A percentile compares a stretch with the other conserved stretches of the same genome.
phyloP scores from a whole-genome alignment of 805 yeast species.

The Candida sakaeoensis region DNA sequence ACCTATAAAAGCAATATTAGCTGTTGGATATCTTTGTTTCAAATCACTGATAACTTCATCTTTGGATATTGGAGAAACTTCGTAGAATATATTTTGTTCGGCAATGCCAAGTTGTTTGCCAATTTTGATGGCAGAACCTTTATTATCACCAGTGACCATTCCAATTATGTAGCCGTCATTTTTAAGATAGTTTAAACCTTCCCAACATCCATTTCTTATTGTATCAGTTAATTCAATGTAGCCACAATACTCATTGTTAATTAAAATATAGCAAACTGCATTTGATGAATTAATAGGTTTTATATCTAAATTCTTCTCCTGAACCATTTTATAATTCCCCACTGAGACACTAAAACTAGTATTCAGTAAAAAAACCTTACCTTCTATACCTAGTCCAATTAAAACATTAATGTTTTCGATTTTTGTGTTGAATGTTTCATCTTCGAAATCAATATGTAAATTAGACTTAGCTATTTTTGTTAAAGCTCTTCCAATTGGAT shows the following conservation, averaged over 20 bases:
- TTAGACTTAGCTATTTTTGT: constrained; percentile 29
- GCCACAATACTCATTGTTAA: constrained; percentile 61
- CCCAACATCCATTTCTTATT: constrained; percentile 60
- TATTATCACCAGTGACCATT: constrained; percentile 87
- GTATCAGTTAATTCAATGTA: constrained; percentile 64
- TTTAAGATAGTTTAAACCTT: constrained; percentile 53
- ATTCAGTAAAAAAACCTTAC: constrained; percentile 13
- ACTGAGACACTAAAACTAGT: constrained; percentile 34
- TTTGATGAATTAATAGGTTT: constrained; percentile 19
- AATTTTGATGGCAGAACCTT: constrained; percentile 55
- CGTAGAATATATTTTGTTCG: constrained; percentile 61
- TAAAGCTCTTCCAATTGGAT: constrained; percentile 81
- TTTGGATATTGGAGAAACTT: constrained; percentile 74
- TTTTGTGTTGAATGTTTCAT: constrained; percentile 26
- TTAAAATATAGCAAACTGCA: constrained; percentile 54
- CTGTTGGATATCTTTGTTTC: constrained; percentile 41
- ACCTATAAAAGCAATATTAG: constrained; percentile 78
- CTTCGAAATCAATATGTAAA: constrained; percentile 28
- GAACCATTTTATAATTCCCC: constrained; percentile 51
- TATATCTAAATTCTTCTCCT: constrained; percentile 5
- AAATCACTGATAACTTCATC: constrained; percentile 59
- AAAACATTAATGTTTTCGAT: constrained; percentile 33
- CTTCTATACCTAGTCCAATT: constrained; percentile 46
- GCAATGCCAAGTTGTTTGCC: constrained; percentile 70
- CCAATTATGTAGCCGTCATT: constrained; percentile 60